Conservation (phyloP, 306 rosid genomes). For the Dalbergia cultrata region DNA sequence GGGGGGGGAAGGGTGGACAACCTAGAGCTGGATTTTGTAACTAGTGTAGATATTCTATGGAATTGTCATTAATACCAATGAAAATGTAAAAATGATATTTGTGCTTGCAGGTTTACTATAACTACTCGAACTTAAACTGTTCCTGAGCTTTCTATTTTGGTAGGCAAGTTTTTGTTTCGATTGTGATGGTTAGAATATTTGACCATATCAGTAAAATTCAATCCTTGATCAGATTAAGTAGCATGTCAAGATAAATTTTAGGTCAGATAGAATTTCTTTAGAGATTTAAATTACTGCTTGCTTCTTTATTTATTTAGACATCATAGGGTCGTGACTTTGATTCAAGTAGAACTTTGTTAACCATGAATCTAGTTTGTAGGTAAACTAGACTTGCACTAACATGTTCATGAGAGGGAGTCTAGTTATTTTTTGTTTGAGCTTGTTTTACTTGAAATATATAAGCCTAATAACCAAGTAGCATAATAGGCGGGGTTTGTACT, state of each 20-base stretch:
- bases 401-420: slow-evolving; percentile 5
- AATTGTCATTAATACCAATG: slow-evolving; percentile 18
- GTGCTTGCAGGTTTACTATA: neutral
- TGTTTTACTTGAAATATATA: slow-evolving; percentile 9
- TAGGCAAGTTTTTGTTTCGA: slow-evolving; percentile 19
- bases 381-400: slow-evolving; percentile 5
- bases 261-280: neutral
- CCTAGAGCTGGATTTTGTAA: slow-evolving; percentile 11
- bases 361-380: neutral
- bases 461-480: neutral
- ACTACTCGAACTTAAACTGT: neutral
- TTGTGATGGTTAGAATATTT: neutral
- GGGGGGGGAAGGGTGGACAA: neutral
- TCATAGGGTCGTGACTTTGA: neutral
- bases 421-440: slow-evolving; percentile 13
- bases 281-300: neutral
- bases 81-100: neutral
- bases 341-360: neutral
- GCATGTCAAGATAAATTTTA: neutral
- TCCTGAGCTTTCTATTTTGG: neutral
- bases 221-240: slow-evolving; percentile 2
- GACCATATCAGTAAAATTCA: slow-evolving; percentile 5
- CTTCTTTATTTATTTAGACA: neutral
- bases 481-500: slow-evolving; percentile 15
- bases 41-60: slow-evolving; percentile 4